Evolutionary conservation across 192 early-diverging fungal species (phyloP), one percentile per base, ranked within the genome.

Genomic region (Podila verticillata): DNA sequence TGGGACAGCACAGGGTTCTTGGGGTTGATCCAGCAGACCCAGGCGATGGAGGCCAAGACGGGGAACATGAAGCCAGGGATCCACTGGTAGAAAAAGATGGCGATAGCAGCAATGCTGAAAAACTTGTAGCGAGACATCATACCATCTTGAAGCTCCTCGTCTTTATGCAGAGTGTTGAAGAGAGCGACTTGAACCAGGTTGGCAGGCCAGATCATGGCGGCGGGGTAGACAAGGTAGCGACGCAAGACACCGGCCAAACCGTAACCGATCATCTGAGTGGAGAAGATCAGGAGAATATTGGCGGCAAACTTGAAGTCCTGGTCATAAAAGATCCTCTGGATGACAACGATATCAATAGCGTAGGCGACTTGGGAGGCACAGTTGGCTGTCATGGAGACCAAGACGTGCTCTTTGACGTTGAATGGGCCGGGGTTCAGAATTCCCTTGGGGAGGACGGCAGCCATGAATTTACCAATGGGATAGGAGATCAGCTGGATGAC

Each of bases 171-270:
- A 15, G 39, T 44, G 39, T 44, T 44, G 15, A 44, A 44, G 39
- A 44, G 39, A 17, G 39, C 39, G 39, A 44, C 39, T 15, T 44
- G 39, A 15, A 44, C 39, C 39, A 44, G 15, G 39, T 44, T 44
- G 39, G 39, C 39, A 7, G 39, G 96, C 94, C 94, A 97, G 32
- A 93, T 80, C 94, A 96, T 95, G 12, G 89, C 84, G 4, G 91
- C 77, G n/a, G 95, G 95, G 60, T 91, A 87, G 10, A 97, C 94
- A 13, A 97, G 82, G 73, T 89, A 94, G 44, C 87, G 87, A 32
- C 95, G 91, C 22, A 87, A 77, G 3, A 94, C 70, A 58, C 94
- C 95, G 19, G 94, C 90, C 74, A 95, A 65, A 65, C 83, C 83
- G 51, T 77, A 84, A 70, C 60, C 30, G 2, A 91, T 48, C n/a